phyloP scores from a whole-genome alignment of 768 basidiomycete species.

The Tylopilus sp. region DNA sequence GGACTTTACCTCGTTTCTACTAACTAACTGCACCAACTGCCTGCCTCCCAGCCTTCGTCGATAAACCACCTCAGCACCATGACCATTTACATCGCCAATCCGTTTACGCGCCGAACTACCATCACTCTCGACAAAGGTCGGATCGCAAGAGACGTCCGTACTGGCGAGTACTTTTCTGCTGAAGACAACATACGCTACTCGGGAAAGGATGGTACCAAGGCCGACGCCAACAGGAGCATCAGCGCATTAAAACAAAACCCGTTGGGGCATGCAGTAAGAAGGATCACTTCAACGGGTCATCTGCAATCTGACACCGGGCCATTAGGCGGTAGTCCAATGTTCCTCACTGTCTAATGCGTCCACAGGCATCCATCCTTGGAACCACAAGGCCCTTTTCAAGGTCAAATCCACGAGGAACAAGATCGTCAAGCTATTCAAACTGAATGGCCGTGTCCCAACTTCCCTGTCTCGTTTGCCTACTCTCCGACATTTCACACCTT shows the following conservation, averaged over 20 bases:
- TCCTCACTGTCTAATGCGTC: background rate
- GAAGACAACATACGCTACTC: too few relatives aligned
- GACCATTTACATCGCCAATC: constrained; percentile 8
- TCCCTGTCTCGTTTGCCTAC: background rate
- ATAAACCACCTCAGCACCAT: constrained; percentile 7
- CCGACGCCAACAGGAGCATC: background rate
- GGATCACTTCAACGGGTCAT: background rate
- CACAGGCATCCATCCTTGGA: background rate
- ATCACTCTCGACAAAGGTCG: background rate
- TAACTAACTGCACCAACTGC: background rate
- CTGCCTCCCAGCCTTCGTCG: background rate
- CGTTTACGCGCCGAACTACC: constrained; percentile 12
- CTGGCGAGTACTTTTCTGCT: too few relatives aligned
- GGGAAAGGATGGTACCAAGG: constrained; percentile 10
- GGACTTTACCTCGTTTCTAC: background rate
- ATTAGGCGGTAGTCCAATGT: background rate
- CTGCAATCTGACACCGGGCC: background rate
- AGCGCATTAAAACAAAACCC: background rate
- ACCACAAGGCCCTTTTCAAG: constrained; percentile 10
- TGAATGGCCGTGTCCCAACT: background rate
- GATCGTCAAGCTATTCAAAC: constrained; percentile 17
- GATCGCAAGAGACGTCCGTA: too few relatives aligned
- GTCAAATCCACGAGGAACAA: constrained; percentile 11
- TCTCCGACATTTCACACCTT: background rate
- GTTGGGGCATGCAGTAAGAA: constrained; percentile 7